phyloP scores from a whole-genome alignment of 139 green algal species.

The Chlamydomonas schloesseri region DNA sequence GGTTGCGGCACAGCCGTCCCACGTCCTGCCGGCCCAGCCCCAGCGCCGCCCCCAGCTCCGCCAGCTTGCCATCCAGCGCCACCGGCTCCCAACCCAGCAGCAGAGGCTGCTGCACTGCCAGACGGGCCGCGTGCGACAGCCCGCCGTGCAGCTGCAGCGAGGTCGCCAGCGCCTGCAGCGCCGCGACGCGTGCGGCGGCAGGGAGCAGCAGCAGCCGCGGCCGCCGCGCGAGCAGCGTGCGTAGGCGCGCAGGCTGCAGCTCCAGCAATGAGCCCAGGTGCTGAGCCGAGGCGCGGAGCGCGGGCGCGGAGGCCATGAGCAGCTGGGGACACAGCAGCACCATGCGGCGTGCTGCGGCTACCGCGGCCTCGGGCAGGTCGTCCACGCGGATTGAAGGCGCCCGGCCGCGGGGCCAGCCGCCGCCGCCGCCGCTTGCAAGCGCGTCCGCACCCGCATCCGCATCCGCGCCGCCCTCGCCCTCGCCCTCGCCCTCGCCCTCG shows the following conservation, averaged over 20 bases:
- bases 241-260: neutral
- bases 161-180: neutral
- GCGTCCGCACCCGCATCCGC: neutral
- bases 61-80: neutral
- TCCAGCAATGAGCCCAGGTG: conserved; percentile 5
- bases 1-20: conserved; percentile 15
- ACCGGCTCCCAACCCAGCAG: conserved; percentile 15
- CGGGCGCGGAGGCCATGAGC: neutral
- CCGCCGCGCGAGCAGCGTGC: conserved; percentile 5
- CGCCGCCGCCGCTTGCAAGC: neutral
- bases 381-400: no score
- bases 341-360: neutral
- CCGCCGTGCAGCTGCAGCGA: neutral
- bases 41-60: neutral
- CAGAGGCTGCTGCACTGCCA: conserved; percentile 5
- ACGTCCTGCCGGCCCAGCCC: neutral
- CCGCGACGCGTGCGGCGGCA: neutral
- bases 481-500: neutral
- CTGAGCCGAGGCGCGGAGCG: neutral
- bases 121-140: neutral
- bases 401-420: no score
- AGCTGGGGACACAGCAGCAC: conserved; percentile 34
- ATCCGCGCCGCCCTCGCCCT: neutral
- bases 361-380: no score
- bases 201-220: conserved; percentile 32